Evolutionary conservation across 2,329 filamentous ascomycete species (phyloP), one percentile per base, ranked within the genome.

Genomic region (Clarireedia paspali): DNA sequence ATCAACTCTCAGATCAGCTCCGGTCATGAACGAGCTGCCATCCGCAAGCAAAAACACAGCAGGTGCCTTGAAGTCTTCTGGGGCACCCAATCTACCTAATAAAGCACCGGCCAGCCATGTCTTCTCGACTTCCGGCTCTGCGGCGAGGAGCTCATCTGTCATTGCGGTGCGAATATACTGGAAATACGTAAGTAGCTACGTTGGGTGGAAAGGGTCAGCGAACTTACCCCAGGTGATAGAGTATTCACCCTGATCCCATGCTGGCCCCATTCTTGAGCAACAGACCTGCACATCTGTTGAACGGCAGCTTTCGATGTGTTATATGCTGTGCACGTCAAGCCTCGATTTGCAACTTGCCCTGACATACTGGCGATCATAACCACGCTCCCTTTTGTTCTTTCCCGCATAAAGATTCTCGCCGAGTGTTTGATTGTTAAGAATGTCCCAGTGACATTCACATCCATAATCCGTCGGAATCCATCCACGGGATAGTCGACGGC

Each of bases 91-190:
- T 40, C 81, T 78, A 50, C 78, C 82, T 50, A 95, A 76, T 88
- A 94, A 91, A 71, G 91, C 94, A 71, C 91, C 84, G 64, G 79
- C 84, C 26, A 87, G 82, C 90, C 90, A 95, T 62, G 83, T 79
- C 36, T 70, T 70, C 59, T 74, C 72, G 4, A 58, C 51, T 57
- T 60, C 62, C n/a, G 62, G 62, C 23, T 61, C 57, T 7, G 53
- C 73, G 61, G 78, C 30, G 2, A 76, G 67, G 4, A 77, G 65
- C 48, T 70, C 70, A 46, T 77, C 73, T 4, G 74, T 76, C 75
- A 77, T 77, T 17, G 73, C 73, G 2, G 75, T 77, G 50, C 72
- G 68, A 56, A 77, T 76, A 56, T 77, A 75, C 68, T 46, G 17
- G 24, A 15, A 15, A 10, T 12, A 14, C 20, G 44, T 46, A 2